A percentile compares a stretch with the other conserved stretches of the same genome.
Conservation (phyloP, 371 early-diverging fungal species). For the Apophysomyces elegans region DNA sequence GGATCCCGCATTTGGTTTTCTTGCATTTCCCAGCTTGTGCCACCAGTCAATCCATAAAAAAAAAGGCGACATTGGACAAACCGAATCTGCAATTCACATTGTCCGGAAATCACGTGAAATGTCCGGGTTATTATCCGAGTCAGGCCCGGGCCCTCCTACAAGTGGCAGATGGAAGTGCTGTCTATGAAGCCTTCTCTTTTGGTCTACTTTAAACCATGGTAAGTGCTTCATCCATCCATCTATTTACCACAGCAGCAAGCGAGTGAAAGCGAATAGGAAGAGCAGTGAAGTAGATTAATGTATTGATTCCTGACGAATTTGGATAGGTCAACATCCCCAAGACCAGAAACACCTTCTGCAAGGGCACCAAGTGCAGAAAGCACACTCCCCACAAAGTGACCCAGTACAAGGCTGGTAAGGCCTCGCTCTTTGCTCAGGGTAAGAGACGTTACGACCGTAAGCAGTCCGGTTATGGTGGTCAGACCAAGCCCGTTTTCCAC, state of each 20-base stretch:
- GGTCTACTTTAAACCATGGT: constrained; percentile 35
- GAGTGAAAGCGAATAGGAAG: constrained; percentile 1
- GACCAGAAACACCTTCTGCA: constrained; percentile 98
- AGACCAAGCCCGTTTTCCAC: constrained; percentile 99
- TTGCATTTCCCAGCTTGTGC: not conserved
- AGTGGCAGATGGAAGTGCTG: not conserved
- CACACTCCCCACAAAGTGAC: constrained; percentile 99
- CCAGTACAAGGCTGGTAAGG: constrained; percentile 99
- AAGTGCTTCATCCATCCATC: constrained; percentile 22
- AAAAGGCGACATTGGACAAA: too few relatives aligned
- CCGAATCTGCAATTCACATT: too few relatives aligned
- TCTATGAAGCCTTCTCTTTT: constrained; percentile 25
- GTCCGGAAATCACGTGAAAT: too few relatives aligned
- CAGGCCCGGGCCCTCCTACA: not conserved
- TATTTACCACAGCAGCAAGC: constrained; percentile 10
- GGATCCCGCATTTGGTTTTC: not conserved
- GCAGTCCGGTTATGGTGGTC: constrained; percentile 98
- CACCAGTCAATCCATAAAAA: not conserved
- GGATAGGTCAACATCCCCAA: constrained; percentile 96
- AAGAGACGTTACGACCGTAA: constrained; percentile 72
- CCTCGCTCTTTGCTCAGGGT: constrained; percentile 97
- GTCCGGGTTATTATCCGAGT: too few relatives aligned
- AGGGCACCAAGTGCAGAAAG: constrained; percentile 94
- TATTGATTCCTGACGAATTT: not conserved
- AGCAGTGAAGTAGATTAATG: constrained; percentile 8